Percentiles rank a stretch among this genome's conserved stretches.
These are phyloP conservation scores for Fraxinus americana DNA, from an alignment of 257 asterid genomes.

Conservation along the genomic window DNA sequence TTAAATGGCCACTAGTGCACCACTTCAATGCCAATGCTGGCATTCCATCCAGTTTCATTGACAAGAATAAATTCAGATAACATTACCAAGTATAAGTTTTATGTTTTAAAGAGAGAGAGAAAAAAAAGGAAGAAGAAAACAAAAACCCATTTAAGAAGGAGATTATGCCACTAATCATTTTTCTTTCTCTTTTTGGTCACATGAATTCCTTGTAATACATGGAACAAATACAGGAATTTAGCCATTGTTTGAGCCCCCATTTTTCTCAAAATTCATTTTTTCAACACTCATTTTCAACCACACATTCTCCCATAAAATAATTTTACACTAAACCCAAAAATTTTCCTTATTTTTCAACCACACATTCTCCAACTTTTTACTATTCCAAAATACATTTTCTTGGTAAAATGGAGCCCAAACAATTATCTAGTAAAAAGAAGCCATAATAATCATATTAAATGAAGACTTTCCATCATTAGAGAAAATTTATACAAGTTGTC, in stretches of 20 bases:
- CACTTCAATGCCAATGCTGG: not conserved
- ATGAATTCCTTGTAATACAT: not conserved
- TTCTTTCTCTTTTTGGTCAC: not conserved
- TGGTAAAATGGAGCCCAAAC: no score
- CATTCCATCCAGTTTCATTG: not conserved
- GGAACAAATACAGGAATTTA: not conserved
- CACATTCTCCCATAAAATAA: no score
- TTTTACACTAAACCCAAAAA: no score
- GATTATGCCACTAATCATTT: not conserved
- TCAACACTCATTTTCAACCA: no score
- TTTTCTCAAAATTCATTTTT: no score
- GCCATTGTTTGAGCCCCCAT: no score
- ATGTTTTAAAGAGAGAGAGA: not conserved
- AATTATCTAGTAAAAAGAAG: not conserved
- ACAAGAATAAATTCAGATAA: not conserved
- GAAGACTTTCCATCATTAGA: not conserved
- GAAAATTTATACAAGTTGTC: not conserved
- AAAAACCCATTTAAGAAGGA: not conserved
- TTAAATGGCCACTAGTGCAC: not conserved
- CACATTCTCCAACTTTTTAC: no score
- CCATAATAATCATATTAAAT: not conserved
- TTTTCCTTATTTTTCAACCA: no score
- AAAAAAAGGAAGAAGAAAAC: no score
- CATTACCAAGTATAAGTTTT: not conserved
- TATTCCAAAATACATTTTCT: no score